Percentiles rank a stretch among this genome's conserved stretches.
phyloP scores from a whole-genome alignment of 2,329 filamentous ascomycete genomes.

The Biscogniauxia sp. region DNA sequence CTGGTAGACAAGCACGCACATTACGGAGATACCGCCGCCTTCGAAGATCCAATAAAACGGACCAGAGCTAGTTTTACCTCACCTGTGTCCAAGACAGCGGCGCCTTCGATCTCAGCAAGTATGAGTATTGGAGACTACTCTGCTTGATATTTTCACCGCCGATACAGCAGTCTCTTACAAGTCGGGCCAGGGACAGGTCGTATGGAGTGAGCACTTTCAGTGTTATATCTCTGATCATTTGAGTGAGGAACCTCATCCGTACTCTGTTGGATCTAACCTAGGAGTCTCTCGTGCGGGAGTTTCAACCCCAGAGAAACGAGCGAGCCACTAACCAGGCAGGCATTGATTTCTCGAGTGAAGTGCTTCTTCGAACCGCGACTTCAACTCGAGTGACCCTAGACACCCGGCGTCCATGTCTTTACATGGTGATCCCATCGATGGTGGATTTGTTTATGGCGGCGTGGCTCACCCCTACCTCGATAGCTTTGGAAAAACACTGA shows the following conservation, averaged over 20 bases:
- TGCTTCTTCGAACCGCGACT: constrained; percentile 27
- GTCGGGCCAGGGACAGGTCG: constrained; percentile 38
- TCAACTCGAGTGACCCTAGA: constrained; percentile 37
- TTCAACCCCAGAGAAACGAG: too few species aligned
- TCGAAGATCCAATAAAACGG: constrained; percentile 38
- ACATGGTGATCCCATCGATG: constrained; percentile 33
- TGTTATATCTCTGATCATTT: constrained; percentile 38
- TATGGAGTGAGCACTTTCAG: constrained; percentile 35
- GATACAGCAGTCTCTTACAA: constrained; percentile 40
- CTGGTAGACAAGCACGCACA: constrained; percentile 28
- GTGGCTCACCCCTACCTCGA: constrained; percentile 39
- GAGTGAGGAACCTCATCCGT: constrained; percentile 11
- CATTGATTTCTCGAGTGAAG: constrained; percentile 2
- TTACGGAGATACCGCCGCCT: constrained; percentile 39
- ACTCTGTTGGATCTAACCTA: too few species aligned
- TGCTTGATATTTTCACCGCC: constrained; percentile 30
- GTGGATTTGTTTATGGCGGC: constrained; percentile 36
- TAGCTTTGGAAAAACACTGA: constrained; percentile 34
- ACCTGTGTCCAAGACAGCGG: constrained; percentile 34
- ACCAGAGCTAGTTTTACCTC: constrained; percentile 33
- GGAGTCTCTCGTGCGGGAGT: too few species aligned
- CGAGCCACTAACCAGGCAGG: not conserved
- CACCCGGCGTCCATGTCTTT: constrained; percentile 35
- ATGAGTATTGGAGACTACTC: constrained; percentile 38
- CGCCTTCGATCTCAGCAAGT: constrained; percentile 36